Evolutionary conservation across 768 basidiomycete genomes (phyloP).

Genomic region (Boletus sensibilis): DNA sequence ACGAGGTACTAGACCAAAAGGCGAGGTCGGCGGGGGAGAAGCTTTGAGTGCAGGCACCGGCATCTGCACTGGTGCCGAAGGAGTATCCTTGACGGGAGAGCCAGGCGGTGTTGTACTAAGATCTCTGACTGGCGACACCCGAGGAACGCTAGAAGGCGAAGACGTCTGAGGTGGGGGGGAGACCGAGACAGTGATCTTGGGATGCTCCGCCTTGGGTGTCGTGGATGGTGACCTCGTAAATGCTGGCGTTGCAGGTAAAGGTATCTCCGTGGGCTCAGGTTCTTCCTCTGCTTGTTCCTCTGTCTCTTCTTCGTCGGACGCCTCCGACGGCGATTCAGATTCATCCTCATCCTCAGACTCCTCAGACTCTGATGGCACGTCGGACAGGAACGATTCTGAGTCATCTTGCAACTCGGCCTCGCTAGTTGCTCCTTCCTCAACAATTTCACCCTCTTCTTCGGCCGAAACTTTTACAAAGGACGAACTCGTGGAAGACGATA

Average conservation of each 20-base stretch:
- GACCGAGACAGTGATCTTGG: conserved; percentile 36
- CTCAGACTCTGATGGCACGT: conserved; percentile 34
- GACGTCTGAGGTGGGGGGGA: conserved; percentile 34
- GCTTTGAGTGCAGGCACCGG: conserved; percentile 17
- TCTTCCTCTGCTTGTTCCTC: conserved; percentile 15
- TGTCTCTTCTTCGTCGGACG: conserved; percentile 19
- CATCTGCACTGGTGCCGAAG: conserved; percentile 15
- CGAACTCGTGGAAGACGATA: conserved; percentile 43
- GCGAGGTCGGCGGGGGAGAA: conserved; percentile 30
- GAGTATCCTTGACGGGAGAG: conserved; percentile 50
- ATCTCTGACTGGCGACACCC: conserved; percentile 37
- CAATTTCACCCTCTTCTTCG: conserved; percentile 27
- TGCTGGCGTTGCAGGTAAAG: conserved; percentile 33
- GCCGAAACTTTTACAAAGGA: conserved; percentile 48
- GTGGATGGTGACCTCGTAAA: conserved; percentile 52
- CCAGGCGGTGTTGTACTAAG: conserved; percentile 63
- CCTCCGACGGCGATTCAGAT: conserved; percentile 21
- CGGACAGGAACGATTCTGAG: conserved; percentile 27
- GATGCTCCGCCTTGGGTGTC: conserved; percentile 56
- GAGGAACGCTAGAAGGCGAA: conserved; percentile 17
- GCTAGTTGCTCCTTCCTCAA: conserved; percentile 13
- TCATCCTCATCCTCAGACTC: conserved; percentile 20
- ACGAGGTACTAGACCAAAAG: conserved; percentile 48
- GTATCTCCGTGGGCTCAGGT: conserved; percentile 25
- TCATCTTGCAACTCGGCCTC: conserved; percentile 37